Conservation (phyloP, 352 stramenopile genomes). For the Phytopythium montanum region DNA sequence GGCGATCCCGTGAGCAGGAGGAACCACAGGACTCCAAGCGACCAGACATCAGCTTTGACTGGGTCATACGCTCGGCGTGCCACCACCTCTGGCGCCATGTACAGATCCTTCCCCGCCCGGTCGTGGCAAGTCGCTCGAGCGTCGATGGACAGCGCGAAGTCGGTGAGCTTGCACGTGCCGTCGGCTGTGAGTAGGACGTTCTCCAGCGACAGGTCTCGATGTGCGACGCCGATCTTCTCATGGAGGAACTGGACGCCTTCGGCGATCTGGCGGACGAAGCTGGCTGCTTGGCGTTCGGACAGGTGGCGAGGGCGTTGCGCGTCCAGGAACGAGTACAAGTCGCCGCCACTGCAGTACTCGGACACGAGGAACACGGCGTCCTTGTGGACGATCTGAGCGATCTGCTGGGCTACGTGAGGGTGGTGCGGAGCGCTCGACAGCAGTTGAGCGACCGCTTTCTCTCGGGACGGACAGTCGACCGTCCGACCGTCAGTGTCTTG, state of each 20-base stretch:
- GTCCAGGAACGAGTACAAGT: slow-evolving; percentile 27
- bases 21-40: slow-evolving; percentile 44
- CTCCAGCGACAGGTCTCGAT: slow-evolving; percentile 42
- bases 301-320: slow-evolving; percentile 14
- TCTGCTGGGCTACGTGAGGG: slow-evolving; percentile 39
- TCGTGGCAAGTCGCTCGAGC: slow-evolving; percentile 15
- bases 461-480: neutral
- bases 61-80: slow-evolving; percentile 29
- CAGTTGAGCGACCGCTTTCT: neutral
- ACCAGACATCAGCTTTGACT: slow-evolving; percentile 43
- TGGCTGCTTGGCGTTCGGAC: slow-evolving; percentile 9
- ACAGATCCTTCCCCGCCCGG: slow-evolving; percentile 37
- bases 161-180: slow-evolving; percentile 32
- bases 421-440: slow-evolving; percentile 11
- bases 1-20: slow-evolving; percentile 40
- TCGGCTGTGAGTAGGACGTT: slow-evolving; percentile 28
- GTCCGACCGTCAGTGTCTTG: neutral
- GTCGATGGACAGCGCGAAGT: slow-evolving; percentile 37
- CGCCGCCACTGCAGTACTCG: slow-evolving; percentile 30
- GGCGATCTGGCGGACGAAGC: slow-evolving; percentile 23
- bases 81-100: slow-evolving; percentile 32
- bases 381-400: slow-evolving; percentile 40
- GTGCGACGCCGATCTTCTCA: slow-evolving; percentile 13
- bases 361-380: slow-evolving; percentile 47
- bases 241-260: slow-evolving; percentile 22